Base-by-base conservation (phyloP, 495 filamentous ascomycete species). In the Aspergillus baeticus region DNA sequence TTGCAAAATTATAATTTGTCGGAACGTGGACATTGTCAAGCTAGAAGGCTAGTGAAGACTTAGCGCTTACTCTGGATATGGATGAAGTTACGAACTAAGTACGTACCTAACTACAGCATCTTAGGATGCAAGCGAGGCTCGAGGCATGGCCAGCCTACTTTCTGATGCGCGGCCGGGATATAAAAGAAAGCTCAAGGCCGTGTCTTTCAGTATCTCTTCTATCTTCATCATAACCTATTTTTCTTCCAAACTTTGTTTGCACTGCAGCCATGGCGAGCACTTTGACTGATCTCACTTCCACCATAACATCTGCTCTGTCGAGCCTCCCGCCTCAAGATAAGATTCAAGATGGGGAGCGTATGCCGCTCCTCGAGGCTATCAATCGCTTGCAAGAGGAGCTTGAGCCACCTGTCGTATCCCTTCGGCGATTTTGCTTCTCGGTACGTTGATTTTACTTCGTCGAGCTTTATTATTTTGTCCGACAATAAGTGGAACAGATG, bases 251-350 rank as follows among this genome's bases (percentile, higher is more conserved):
- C 6, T n/a, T n/a, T n/a, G n/a, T n/a, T n/a, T 41, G 37, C 10
- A 47, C 44, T 18, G 14, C 22, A 47, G 33, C 8, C 13, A 47
- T 47, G 44, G 22, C 44, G 10, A 33, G 22, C 34, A 23, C 26
- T n/a, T 13, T 52, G 2, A 41, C 49, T 1, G 35, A 52, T 18
- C 49, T 52, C 14, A 42, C 49, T 17, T 42, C 49, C 13, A 52
- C 49, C 35, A n/a, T 52, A 18, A 31, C 36, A 29, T 41, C 39
- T 4, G 56, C 56, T 11, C 26, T 58, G 33, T 22, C 38, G 3
- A 52, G 39, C 20, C 41, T 51, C n/a, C 49, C 56, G 13, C 38
- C 56, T 13, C 33, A 48, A 42, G 49, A 58, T 20, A 37, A 58
- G 31, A 58, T 53, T 20, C 31, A 47, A 33, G 38, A 47, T 42